Base-by-base conservation (phyloP, 352 stramenopile species). In the Phytophthora pseudosyringae region DNA sequence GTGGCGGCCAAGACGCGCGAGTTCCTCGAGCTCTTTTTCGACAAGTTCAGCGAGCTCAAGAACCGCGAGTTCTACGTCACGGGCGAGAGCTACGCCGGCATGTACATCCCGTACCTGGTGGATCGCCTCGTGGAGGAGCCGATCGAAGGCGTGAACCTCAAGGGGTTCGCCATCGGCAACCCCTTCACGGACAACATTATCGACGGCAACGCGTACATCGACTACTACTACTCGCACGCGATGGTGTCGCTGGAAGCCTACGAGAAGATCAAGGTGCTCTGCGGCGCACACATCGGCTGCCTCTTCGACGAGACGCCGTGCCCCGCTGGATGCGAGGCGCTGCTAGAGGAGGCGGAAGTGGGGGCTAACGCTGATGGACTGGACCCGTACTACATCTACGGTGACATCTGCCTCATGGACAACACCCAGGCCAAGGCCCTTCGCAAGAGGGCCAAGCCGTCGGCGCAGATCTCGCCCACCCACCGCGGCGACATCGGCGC, bases 51-150 rank as follows among this genome's bases (percentile, higher is more conserved):
- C 15, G 77, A 92, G 38, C 88, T 95, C 38, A 66, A 85, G 40
- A 69, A 76, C 46, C 86, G 86, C 41, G 70, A 89, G 15, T 93
- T 94, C 61, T 95, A 90, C 74, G 89, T 95, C 45, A 89, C 86
- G 8, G 87, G 87, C 11, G 87, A 95, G 59, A 91, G 78, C 39
- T 95, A 95, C 67, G 87, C 88, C 3, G 91, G 91, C 0, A 91
- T 97, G 73, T 97, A 98, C 82, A 93, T 97, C 55, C 90, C 91
- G 31, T 96, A 80, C 60, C 67, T 97, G 0, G 84, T 95, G 5
- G 66, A 94, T 43, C 59, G 83, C 18, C 64, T 98, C 28, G 77
- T 97, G 6, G 71, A 81, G 21, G 72, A 78, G 35, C 85, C 84
- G 16, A 79, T 91, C 32, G 35, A 69, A 25, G 75, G 65, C n/a